Base-by-base conservation (phyloP, 2,329 filamentous ascomycete genomes). In the Pseudomassariella vexata region DNA sequence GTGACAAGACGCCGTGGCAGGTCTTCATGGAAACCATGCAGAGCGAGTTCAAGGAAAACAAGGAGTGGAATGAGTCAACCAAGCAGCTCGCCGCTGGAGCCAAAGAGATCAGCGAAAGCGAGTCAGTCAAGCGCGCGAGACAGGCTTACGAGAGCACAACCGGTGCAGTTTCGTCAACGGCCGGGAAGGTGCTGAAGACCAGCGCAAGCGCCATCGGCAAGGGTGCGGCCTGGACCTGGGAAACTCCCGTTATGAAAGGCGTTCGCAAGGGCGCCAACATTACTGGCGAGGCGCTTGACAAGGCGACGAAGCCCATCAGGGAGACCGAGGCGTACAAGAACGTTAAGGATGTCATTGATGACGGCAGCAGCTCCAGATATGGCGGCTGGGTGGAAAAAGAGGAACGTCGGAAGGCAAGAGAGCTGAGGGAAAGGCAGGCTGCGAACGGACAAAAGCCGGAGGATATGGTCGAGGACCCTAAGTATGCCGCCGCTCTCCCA, bases 11-110 rank as follows among this genome's bases (percentile, higher is more conserved):
- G 3, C 92, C 92, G 33, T 96, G 92, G 89, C 87, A 96, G 58
- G 92, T 98, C 19, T 98, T 98, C 66, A 86, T 86, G 53, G 92
- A 98, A 55, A 98, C 92, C n/a, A 77, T 98, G 62, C 79, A 86
- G 58, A 74, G 72, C 36, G 92, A 98, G 62, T 94, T 98, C 65
- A 88, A 95, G 60, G 85, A 87, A 32, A 96, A 89, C 11, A 95
- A 96, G 56, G 92, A 98, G 59, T 98, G 92, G 92, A 95, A 98
- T 53, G 92, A 98, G 55, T 94, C 87, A 25, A 98, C 90, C 24
- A 96, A 98, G 66, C 86, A 92, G 45, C 75, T 98, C 24, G 85
- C 86, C 12, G 86, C 85, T 29, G 85, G 84, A 5, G 87, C 90
- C 12, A 83, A 95, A 53, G 81, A 95, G 50, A 92, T 98, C 54